phyloP scores from a whole-genome alignment of 176 grass and related monocot genomes.

The Guadua angustifolia region DNA sequence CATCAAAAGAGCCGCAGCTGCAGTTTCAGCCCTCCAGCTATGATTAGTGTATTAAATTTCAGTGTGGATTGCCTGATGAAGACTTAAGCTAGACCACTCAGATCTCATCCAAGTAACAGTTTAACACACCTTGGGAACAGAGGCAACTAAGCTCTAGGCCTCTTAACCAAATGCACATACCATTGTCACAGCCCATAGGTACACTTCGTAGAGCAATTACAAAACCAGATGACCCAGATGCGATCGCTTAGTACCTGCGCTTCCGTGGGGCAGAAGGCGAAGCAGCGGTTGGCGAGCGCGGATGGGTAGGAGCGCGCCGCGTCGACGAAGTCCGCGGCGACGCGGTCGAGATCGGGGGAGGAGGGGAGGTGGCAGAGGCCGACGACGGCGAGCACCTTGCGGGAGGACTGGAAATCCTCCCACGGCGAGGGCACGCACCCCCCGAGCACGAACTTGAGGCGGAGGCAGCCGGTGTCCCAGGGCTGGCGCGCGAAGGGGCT shows the following conservation, averaged over 20 bases:
- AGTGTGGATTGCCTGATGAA: constrained; percentile 14
- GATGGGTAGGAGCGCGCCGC: constrained; percentile 64
- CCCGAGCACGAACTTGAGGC: constrained; percentile 87
- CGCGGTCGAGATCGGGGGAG: constrained; percentile 68
- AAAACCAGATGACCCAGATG: constrained; percentile 13
- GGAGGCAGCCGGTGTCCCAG: constrained; percentile 78
- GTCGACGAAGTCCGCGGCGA: constrained; percentile 64
- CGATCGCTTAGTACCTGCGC: constrained; percentile 54
- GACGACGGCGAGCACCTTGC: constrained; percentile 93
- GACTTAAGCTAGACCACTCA: constrained; percentile 17
- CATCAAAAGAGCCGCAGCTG: not conserved
- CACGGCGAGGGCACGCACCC: constrained; percentile 80
- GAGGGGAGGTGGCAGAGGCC: constrained; percentile 85
- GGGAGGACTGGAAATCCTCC: constrained; percentile 98
- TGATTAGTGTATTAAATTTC: constrained; percentile 18
- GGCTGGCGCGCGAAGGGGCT: constrained; percentile 88
- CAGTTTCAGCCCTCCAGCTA: not conserved
- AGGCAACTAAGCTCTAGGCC: constrained; percentile 6
- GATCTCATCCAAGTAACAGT: constrained; percentile 41
- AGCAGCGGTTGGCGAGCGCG: constrained; percentile 74
- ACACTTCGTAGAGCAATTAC: constrained; percentile 16
- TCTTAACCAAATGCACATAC: not conserved
- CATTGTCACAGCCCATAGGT: not conserved
- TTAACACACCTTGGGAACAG: not conserved
- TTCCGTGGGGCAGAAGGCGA: constrained; percentile 89